A percentile compares a stretch with the other conserved stretches of the same genome.
These are phyloP conservation scores for Candida caryicola DNA, from an alignment of 805 yeast genomes.

Conservation along the genomic window DNA sequence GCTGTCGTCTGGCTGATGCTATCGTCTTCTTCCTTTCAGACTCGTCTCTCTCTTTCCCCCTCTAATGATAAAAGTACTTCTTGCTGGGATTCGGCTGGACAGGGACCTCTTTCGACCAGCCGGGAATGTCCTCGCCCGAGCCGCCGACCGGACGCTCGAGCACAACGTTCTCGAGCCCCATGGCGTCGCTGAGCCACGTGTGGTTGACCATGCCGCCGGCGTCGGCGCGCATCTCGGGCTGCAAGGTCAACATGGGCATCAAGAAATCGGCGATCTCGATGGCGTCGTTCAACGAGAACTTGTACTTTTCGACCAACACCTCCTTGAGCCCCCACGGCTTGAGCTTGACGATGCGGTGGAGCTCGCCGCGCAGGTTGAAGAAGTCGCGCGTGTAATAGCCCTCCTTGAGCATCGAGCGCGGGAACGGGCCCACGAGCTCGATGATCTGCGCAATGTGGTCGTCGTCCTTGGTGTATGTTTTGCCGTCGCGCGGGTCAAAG, in stretches of 20 bases:
- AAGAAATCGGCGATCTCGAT: conserved; percentile 72
- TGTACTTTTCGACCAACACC: conserved; percentile 84
- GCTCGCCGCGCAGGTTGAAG: conserved; percentile 65
- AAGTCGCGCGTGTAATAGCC: conserved; percentile 61
- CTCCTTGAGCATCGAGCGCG: conserved; percentile 53
- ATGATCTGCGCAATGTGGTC: conserved; percentile 96
- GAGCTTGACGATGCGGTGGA: conserved; percentile 74
- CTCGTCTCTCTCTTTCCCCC: too few relatives aligned
- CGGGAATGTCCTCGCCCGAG: conserved; percentile 84
- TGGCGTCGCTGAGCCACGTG: conserved; percentile 77
- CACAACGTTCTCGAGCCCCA: conserved; percentile 66
- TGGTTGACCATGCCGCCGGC: conserved; percentile 95
- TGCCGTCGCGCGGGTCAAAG: conserved; percentile 84
- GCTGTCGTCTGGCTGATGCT: too few relatives aligned
- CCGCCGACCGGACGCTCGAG: conserved; percentile 76
- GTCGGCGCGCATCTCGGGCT: conserved; percentile 83
- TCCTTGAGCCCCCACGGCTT: conserved; percentile 86
- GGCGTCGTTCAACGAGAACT: conserved; percentile 65
- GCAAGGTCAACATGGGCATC: conserved; percentile 75
- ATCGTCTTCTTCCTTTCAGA: too few relatives aligned
- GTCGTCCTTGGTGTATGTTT: conserved; percentile 80
- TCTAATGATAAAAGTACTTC: not conserved
- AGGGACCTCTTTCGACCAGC: conserved; percentile 70
- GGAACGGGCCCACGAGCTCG: conserved; percentile 72
- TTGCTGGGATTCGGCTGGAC: not conserved